A percentile compares a stretch with the other conserved stretches of the same genome.
Evolutionary conservation across 495 filamentous ascomycete genomes (phyloP).

Genomic region (Podospora pseudocomata): DNA sequence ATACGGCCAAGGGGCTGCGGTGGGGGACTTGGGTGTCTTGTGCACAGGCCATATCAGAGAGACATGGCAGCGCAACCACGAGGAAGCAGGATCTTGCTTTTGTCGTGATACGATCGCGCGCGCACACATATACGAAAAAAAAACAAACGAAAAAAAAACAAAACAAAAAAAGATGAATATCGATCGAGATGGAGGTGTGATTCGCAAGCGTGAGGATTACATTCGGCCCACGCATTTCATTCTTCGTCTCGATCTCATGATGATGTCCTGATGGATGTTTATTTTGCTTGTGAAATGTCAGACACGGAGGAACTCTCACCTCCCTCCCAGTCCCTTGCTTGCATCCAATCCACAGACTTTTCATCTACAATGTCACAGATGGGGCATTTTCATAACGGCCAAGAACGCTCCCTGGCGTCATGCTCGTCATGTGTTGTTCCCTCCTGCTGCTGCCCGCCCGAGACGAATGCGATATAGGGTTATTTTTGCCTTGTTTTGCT

Average conservation of each 20-base stretch:
- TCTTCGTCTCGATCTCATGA: not conserved
- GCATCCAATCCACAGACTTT: not conserved
- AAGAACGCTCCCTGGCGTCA: not conserved
- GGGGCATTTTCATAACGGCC: too few relatives aligned
- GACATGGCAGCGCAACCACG: not conserved
- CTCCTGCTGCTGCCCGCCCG: not conserved
- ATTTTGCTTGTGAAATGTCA: not conserved
- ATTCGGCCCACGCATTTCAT: too few relatives aligned
- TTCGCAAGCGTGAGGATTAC: too few relatives aligned
- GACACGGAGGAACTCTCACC: not conserved
- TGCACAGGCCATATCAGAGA: not conserved
- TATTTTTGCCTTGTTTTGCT: not conserved
- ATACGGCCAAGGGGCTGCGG: too few relatives aligned
- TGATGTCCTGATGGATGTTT: not conserved
- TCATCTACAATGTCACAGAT: not conserved
- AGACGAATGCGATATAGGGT: not conserved
- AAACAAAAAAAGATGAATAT: too few relatives aligned
- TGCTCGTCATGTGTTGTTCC: not conserved
- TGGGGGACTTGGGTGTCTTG: too few relatives aligned
- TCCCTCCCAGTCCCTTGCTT: not conserved
- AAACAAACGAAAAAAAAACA: too few relatives aligned
- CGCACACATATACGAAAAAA: not conserved
- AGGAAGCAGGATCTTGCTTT: not conserved
- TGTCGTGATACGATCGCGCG: not conserved
- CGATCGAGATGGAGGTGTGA: too few relatives aligned